A percentile compares a stretch with the other conserved stretches of the same genome.
Conservation (phyloP, 441 rosid species). For the Populus tomentosa region DNA sequence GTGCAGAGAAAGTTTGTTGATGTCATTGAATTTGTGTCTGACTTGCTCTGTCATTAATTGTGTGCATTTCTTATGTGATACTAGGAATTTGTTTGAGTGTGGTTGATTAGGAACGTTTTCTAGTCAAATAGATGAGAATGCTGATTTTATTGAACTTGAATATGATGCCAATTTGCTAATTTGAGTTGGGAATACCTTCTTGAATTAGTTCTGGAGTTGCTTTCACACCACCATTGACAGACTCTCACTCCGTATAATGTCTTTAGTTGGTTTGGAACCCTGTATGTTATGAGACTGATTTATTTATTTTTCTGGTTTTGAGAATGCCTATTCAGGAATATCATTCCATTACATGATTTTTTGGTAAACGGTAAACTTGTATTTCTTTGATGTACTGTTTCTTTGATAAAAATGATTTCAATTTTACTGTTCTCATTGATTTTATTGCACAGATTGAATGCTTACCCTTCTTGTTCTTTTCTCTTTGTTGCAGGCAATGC, state of each 20-base stretch:
- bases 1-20: neutral
- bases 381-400: neutral
- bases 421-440: slow-evolving; percentile 1
- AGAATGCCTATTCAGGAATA: neutral
- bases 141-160: neutral
- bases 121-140: neutral
- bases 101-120: slow-evolving; percentile 1
- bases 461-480: slow-evolving; percentile 6
- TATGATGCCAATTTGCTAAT: neutral
- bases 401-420: neutral
- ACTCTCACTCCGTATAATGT: neutral
- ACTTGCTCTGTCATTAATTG: neutral
- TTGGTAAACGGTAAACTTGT: neutral
- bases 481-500: slow-evolving; percentile 53
- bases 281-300: neutral
- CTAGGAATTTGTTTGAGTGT: neutral
- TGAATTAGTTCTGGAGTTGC: neutral
- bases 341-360: neutral
- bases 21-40: neutral
- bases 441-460: neutral
- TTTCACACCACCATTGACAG: neutral
- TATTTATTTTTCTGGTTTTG: neutral
- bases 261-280: neutral
- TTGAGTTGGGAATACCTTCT: neutral
- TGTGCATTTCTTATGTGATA: neutral